Evolutionary conservation across 768 basidiomycete species (phyloP).

Genomic region (Floccularia luteovirens): DNA sequence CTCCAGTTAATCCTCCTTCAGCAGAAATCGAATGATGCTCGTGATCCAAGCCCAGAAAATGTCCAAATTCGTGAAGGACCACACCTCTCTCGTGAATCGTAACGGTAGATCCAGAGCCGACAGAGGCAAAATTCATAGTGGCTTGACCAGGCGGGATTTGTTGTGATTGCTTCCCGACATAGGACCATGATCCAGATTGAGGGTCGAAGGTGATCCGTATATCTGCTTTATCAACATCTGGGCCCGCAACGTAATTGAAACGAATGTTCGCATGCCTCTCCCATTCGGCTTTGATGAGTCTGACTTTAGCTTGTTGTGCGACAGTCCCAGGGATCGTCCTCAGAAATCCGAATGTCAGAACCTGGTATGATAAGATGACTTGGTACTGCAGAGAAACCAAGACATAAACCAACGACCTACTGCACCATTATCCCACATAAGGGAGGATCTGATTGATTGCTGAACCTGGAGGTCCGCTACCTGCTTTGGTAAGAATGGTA

Average conservation of each 20-base stretch:
- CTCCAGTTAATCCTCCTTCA: background rate
- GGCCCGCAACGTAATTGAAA: background rate
- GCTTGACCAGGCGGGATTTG: background rate
- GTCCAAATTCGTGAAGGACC: background rate
- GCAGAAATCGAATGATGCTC: background rate
- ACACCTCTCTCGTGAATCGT: background rate
- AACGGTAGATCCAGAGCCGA: background rate
- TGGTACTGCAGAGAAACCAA: too few species aligned
- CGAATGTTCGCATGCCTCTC: background rate
- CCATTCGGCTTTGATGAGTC: background rate
- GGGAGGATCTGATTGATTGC: too few species aligned
- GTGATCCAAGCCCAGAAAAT: background rate
- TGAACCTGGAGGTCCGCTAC: too few species aligned
- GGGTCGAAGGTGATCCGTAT: background rate
- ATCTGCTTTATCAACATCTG: background rate
- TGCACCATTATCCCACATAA: too few species aligned
- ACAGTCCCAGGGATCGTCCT: too few species aligned
- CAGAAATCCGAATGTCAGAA: too few species aligned
- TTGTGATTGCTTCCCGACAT: background rate
- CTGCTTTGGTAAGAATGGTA: too few species aligned
- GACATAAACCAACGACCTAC: too few species aligned
- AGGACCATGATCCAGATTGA: background rate
- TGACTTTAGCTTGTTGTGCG: background rate
- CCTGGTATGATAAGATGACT: too few species aligned
- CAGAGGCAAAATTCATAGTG: background rate